Evolutionary conservation across 179 eudicot species (phyloP).

Genomic region (Beta corolliflora): DNA sequence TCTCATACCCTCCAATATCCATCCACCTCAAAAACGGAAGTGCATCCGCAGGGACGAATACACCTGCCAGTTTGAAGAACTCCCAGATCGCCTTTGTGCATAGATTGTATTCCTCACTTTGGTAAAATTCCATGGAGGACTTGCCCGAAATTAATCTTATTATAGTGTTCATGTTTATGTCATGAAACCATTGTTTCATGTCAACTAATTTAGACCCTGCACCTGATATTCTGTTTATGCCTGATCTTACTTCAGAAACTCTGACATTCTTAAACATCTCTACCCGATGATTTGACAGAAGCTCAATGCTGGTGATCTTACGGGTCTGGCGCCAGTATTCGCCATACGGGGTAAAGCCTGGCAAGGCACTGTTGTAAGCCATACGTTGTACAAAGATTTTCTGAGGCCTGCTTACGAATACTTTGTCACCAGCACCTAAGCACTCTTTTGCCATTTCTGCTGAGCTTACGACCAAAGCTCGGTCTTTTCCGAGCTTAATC

Average conservation of each 20-base stretch:
- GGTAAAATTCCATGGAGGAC: constrained; percentile 1
- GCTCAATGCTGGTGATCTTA: neutral
- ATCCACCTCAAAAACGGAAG: constrained; percentile 37
- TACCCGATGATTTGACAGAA: constrained; percentile 7
- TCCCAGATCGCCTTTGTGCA: constrained; percentile 6
- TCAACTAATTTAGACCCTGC: neutral
- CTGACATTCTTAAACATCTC: neutral
- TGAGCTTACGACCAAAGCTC: constrained; percentile 21
- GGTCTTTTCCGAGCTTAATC: constrained; percentile 17
- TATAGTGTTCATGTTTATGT: constrained; percentile 7
- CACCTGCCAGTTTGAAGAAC: constrained; percentile 27
- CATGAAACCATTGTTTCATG: constrained; percentile 25
- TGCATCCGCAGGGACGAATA: neutral
- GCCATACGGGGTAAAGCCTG: neutral
- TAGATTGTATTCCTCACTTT: neutral
- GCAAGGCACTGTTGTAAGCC: constrained; percentile 1
- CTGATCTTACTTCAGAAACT: constrained; percentile 13
- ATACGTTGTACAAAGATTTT: neutral
- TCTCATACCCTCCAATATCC: constrained; percentile 33
- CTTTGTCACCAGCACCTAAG: neutral
- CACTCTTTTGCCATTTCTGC: constrained; percentile 19
- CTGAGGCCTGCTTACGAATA: constrained; percentile 19
- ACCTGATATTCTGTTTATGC: neutral
- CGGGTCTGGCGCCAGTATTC: constrained; percentile 21
- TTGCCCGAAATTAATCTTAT: constrained; percentile 22